phyloP scores from a whole-genome alignment of 2,329 filamentous ascomycete species.

The Dactylellina haptotyla region DNA sequence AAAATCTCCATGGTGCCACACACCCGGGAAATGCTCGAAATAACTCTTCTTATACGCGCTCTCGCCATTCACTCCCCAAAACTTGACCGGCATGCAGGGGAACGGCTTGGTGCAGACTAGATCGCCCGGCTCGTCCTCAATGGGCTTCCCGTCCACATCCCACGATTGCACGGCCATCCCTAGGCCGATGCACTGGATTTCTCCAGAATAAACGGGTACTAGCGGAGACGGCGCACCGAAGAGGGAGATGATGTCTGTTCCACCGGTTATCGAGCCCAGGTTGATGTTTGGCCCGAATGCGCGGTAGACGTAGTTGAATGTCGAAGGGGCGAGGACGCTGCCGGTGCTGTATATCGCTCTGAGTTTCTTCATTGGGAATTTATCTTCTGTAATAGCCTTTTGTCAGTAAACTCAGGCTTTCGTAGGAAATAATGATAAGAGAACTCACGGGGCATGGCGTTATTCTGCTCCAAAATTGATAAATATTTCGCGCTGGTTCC shows the following conservation, averaged over 20 bases:
- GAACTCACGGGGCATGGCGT: slow-evolving; percentile 68
- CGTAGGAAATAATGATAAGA: not conserved
- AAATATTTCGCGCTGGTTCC: slow-evolving; percentile 95
- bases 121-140: slow-evolving; percentile 78
- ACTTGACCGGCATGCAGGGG: slow-evolving; percentile 87
- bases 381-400: slow-evolving; percentile 57
- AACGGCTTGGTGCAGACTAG: slow-evolving; percentile 88
- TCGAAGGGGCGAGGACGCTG: slow-evolving; percentile 89
- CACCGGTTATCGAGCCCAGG: slow-evolving; percentile 91
- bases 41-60: slow-evolving; percentile 85
- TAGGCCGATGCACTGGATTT: slow-evolving; percentile 80
- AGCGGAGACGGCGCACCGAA: slow-evolving; percentile 87
- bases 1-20: slow-evolving; percentile 97
- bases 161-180: slow-evolving; percentile 79
- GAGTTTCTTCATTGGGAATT: slow-evolving; percentile 71
- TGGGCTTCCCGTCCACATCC: slow-evolving; percentile 63
- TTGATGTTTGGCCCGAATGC: slow-evolving; percentile 84
- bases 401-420: slow-evolving; percentile 61
- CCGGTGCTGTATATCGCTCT: slow-evolving; percentile 94
- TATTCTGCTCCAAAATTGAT: slow-evolving; percentile 84
- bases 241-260: slow-evolving; percentile 94
- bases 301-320: slow-evolving; percentile 87
- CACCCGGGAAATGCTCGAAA: slow-evolving; percentile 80
- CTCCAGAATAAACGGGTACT: slow-evolving; percentile 75
- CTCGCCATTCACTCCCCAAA: slow-evolving; percentile 79